phyloP scores from a whole-genome alignment of 2,329 filamentous ascomycete genomes.

The Trichoderma lentiforme region DNA sequence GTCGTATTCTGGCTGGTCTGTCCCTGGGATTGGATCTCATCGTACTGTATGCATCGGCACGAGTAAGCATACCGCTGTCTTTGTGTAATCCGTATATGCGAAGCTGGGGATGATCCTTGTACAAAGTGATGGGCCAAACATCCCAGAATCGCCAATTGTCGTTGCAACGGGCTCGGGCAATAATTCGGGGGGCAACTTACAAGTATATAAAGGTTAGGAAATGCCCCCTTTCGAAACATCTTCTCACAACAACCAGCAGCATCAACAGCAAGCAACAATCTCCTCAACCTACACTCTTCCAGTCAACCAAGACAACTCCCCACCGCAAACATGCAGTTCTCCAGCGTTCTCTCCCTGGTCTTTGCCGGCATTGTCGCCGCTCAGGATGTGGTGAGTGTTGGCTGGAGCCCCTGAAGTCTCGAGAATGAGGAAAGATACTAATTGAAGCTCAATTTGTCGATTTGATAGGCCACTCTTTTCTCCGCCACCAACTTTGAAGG shows the following conservation, averaged over 20 bases:
- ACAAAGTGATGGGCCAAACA: background rate
- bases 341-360: background rate
- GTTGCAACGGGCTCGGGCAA: background rate
- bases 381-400: background rate
- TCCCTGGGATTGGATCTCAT: background rate
- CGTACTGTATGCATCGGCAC: background rate
- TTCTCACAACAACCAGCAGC: background rate
- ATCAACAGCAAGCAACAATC: background rate
- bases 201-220: background rate
- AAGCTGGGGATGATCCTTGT: background rate
- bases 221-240: background rate
- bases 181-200: background rate
- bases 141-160: background rate
- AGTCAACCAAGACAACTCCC: background rate
- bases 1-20: background rate
- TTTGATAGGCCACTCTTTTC: background rate
- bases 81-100: background rate
- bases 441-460: background rate
- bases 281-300: background rate
- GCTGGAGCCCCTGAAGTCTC: background rate
- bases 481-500: background rate
- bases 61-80: background rate
- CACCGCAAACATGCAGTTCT: slow-evolving; percentile 3
- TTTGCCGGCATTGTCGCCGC: background rate
- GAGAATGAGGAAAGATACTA: too few relatives aligned